Percentiles rank a stretch among this genome's conserved stretches.
phyloP scores from a whole-genome alignment of 2,329 filamentous ascomycete species.

The Neophaeococcomyces aloes region DNA sequence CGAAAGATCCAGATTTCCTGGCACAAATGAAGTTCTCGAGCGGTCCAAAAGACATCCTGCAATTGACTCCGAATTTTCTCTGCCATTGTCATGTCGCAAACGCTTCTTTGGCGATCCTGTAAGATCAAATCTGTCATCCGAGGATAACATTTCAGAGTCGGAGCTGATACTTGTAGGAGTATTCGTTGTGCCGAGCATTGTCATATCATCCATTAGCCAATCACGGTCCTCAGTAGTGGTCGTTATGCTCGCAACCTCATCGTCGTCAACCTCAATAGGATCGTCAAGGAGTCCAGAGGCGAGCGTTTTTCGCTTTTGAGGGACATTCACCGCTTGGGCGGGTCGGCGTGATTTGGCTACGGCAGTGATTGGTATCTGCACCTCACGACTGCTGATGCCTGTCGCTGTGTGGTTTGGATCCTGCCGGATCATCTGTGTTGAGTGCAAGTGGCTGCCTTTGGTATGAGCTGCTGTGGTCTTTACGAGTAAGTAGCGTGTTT shows the following conservation, averaged over 20 bases:
- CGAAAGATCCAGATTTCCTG: conserved; percentile 53
- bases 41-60: conserved; percentile 24
- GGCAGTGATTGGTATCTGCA: conserved; percentile 45
- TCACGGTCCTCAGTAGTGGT: conserved; percentile 40
- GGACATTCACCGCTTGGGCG: conserved; percentile 16
- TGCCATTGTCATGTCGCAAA: conserved; percentile 7
- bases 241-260: conserved; percentile 36
- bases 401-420: conserved; percentile 24
- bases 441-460: neutral
- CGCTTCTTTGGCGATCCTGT: conserved; percentile 8
- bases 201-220: conserved; percentile 26
- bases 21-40: conserved; percentile 50
- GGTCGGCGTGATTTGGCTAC: conserved; percentile 36
- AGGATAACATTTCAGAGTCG: conserved; percentile 29
- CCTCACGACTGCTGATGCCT: conserved; percentile 24
- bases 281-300: conserved; percentile 1
- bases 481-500: conserved; percentile 75
- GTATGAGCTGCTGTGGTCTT: conserved; percentile 21
- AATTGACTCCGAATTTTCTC: neutral
- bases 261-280: conserved; percentile 22
- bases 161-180: conserved; percentile 5
- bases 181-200: conserved; percentile 7
- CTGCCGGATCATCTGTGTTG: conserved; percentile 12
- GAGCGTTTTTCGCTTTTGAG: conserved; percentile 19
- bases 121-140: conserved; percentile 23